Conservation (phyloP, 2,329 filamentous ascomycete species). For the Diaporthe longicolla region DNA sequence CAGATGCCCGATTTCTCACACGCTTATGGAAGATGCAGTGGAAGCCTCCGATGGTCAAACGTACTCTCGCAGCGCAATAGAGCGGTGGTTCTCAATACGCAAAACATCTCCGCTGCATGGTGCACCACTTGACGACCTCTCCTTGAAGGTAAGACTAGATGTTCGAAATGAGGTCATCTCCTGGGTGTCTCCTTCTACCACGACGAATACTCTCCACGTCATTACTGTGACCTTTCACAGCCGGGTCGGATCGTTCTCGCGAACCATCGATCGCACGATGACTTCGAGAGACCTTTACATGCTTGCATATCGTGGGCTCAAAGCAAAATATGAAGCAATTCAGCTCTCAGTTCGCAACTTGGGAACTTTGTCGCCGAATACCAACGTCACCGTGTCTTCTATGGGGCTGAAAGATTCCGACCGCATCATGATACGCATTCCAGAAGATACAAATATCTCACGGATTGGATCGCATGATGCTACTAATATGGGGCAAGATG, state of each 20-base stretch:
- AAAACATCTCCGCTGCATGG: slow-evolving; percentile 17
- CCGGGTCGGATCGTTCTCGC: slow-evolving; percentile 15
- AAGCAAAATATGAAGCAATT: slow-evolving; percentile 14
- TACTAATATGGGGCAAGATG: not conserved
- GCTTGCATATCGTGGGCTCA: slow-evolving; percentile 29
- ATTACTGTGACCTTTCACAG: slow-evolving; percentile 27
- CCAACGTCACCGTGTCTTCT: not conserved
- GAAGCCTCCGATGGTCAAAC: slow-evolving; percentile 19
- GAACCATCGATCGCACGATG: not conserved
- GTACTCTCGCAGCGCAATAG: slow-evolving; percentile 14
- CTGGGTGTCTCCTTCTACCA: not conserved
- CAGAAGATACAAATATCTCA: slow-evolving; percentile 6
- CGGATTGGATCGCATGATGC: not conserved
- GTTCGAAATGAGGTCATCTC: not conserved
- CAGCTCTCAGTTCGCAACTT: not conserved
- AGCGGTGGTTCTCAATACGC: slow-evolving; percentile 19
- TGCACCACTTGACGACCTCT: slow-evolving; percentile 7
- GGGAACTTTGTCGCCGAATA: not conserved
- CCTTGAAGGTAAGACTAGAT: not conserved
- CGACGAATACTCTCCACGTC: not conserved
- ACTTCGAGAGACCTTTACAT: slow-evolving; percentile 8
- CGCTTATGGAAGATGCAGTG: slow-evolving; percentile 30
- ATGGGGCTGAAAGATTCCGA: slow-evolving; percentile 5
- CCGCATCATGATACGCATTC: slow-evolving; percentile 9
- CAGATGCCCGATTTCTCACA: slow-evolving; percentile 31